Percentiles rank a stretch among this genome's conserved stretches.
These are phyloP conservation scores for Elsinoe ampelina DNA, from an alignment of 2,329 filamentous ascomycete genomes.

Conservation along the genomic window DNA sequence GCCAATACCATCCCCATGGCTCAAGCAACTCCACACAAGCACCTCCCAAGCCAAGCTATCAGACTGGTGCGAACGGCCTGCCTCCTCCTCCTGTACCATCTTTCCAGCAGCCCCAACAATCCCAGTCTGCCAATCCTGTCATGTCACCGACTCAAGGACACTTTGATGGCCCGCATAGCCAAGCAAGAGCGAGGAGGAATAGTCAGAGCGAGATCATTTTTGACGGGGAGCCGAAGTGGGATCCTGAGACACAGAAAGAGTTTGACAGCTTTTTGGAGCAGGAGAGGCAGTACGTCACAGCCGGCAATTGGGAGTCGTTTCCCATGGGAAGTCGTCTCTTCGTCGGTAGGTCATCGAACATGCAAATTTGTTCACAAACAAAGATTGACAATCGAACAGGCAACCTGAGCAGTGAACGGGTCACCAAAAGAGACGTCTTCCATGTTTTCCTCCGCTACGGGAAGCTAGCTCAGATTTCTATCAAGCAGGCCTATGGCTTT, in stretches of 20 bases:
- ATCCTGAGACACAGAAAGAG: constrained; percentile 51
- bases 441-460: constrained; percentile 81
- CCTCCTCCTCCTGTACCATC: constrained; percentile 18
- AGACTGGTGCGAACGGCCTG: constrained; percentile 16
- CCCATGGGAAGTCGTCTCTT: constrained; percentile 69
- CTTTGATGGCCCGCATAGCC: constrained; percentile 12
- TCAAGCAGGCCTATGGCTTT: constrained; percentile 95
- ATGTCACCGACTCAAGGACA: constrained; percentile 9
- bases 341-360: constrained; percentile 52
- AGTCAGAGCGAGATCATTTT: constrained; percentile 24
- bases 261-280: constrained; percentile 66
- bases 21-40: constrained; percentile 22
- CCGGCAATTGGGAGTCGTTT: constrained; percentile 74
- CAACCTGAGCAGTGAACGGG: constrained; percentile 85
- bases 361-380: background rate
- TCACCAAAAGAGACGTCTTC: constrained; percentile 89
- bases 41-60: background rate
- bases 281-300: constrained; percentile 64
- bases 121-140: background rate
- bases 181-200: constrained; percentile 23
- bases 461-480: constrained; percentile 82
- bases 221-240: constrained; percentile 42
- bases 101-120: constrained; percentile 16
- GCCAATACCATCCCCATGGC: constrained; percentile 42
- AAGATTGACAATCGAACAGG: constrained; percentile 41